Evolutionary conservation across 306 rosid species (phyloP).

Genomic region (Trifolium subterraneum): DNA sequence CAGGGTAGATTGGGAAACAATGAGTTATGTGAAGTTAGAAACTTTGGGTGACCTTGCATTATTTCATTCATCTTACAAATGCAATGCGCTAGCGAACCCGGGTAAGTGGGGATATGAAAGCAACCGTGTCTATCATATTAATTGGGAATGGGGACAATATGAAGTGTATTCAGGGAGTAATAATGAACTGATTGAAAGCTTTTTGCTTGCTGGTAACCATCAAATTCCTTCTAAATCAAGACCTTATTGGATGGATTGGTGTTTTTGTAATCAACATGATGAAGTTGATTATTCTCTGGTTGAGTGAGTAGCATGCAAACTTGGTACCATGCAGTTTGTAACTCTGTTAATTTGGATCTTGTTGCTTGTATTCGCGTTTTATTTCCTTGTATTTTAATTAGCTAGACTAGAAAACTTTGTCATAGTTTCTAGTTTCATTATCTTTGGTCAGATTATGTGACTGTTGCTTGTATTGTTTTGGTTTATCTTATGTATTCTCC

Average conservation of each 20-base stretch:
- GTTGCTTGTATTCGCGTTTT: no score
- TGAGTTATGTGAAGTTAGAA: neutral
- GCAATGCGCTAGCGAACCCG: neutral
- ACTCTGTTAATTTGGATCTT: neutral
- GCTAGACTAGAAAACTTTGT: neutral
- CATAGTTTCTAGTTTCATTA: neutral
- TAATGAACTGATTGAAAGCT: neutral
- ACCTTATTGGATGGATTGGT: neutral
- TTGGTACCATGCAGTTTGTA: neutral
- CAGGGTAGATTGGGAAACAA: neutral
- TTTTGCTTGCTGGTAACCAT: neutral
- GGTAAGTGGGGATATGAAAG: neutral
- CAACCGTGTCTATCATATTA: neutral
- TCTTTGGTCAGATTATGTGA: neutral
- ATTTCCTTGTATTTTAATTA: neutral
- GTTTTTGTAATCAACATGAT: neutral
- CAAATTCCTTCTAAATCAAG: neutral
- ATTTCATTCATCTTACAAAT: neutral
- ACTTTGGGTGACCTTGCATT: neutral
- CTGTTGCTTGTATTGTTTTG: neutral
- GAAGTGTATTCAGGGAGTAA: neutral
- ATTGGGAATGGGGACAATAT: neutral
- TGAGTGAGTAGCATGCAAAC: neutral
- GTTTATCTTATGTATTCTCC: neutral
- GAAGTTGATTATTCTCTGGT: constrained; percentile 1